Percentiles rank a stretch among this genome's conserved stretches.
phyloP scores from a whole-genome alignment of 768 basidiomycete species.

The Tricholoma matsutake region DNA sequence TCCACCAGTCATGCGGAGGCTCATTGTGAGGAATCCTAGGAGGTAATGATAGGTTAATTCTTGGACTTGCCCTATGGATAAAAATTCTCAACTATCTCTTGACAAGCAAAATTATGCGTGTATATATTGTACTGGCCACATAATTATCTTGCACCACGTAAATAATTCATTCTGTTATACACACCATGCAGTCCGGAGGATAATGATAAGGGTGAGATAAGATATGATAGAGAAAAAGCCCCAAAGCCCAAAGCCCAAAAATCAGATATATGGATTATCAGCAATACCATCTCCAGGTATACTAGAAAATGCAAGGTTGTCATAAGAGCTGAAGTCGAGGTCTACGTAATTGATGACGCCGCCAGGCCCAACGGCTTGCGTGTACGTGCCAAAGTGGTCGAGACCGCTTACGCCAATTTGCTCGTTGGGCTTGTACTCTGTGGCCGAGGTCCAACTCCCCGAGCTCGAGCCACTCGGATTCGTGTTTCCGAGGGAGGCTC shows the following conservation, averaged over 20 bases:
- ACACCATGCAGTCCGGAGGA: neutral
- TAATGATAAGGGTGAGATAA: neutral
- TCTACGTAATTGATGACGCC: constrained; percentile 15
- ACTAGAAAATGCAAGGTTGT: constrained; percentile 5
- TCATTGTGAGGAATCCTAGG: neutral
- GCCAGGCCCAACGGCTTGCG: constrained; percentile 6
- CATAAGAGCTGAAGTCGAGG: constrained; percentile 12
- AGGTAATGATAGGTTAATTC: neutral
- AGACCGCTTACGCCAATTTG: constrained; percentile 10
- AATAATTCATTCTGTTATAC: neutral
- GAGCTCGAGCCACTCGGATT: constrained; percentile 22
- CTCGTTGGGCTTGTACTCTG: constrained; percentile 13
- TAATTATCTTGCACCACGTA: neutral
- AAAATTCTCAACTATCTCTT: no score
- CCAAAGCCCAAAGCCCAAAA: neutral
- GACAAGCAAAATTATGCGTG: neutral
- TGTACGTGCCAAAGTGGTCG: constrained; percentile 12
- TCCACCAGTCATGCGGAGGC: neutral
- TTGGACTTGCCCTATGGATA: no score
- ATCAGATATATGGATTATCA: constrained; percentile 3
- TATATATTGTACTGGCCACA: neutral
- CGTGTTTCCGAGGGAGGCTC: constrained; percentile 9
- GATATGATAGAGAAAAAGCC: neutral
- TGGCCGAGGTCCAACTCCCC: constrained; percentile 16
- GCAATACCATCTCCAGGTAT: constrained; percentile 2